Conservation (phyloP, 345 rosid genomes). For the Diplotaxis tenuifolia region DNA sequence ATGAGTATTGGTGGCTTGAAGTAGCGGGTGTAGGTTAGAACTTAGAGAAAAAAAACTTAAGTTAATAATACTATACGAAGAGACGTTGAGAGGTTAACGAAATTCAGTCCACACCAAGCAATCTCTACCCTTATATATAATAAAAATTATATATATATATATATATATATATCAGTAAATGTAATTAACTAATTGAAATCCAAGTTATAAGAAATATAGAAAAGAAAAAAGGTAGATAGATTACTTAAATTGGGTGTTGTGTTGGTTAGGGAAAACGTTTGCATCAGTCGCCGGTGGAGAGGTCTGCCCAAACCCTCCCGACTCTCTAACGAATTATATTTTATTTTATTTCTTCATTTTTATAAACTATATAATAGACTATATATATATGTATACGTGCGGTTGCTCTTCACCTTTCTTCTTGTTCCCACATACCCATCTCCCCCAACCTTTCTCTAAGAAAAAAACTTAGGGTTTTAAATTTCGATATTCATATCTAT, state of each 20-base stretch:
- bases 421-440: conserved; percentile 40
- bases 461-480: conserved; percentile 21
- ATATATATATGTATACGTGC: conserved; percentile 14
- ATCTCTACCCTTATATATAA: conserved; percentile 37
- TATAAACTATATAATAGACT: neutral
- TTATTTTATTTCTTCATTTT: neutral
- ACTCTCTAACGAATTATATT: conserved; percentile 57
- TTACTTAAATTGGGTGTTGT: conserved; percentile 48
- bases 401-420: conserved; percentile 42
- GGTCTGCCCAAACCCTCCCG: conserved; percentile 52
- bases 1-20: conserved; percentile 40
- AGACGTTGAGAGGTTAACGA: conserved; percentile 82
- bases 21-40: conserved; percentile 59
- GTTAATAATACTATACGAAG: conserved; percentile 10
- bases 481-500: neutral
- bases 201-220: neutral
- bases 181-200: neutral
- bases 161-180: neutral
- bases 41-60: conserved; percentile 43
- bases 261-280: conserved; percentile 74
- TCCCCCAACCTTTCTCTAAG: conserved; percentile 28
- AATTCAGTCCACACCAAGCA: conserved; percentile 61
- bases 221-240: conserved; percentile 28
- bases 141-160: neutral
- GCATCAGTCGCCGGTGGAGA: conserved; percentile 55